A percentile compares a stretch with the other conserved stretches of the same genome.
Evolutionary conservation across 1,284 basidiomycete species (phyloP).

Genomic region (Xanthoconium separans): DNA sequence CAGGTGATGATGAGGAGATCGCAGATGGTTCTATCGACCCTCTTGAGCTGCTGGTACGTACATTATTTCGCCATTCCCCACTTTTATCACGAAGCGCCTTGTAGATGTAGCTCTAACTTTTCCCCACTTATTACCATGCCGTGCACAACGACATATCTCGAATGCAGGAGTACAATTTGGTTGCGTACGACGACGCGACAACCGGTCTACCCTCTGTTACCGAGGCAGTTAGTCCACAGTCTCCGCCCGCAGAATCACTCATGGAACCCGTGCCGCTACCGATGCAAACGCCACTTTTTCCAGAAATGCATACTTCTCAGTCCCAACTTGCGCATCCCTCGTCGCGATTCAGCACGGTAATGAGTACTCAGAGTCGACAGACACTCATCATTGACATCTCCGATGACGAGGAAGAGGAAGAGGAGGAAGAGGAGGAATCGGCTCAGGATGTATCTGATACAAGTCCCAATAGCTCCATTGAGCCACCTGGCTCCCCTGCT

Average conservation of each 20-base stretch:
- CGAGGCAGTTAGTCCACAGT: neutral
- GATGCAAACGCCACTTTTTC: neutral
- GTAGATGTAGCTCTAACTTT: constrained; percentile 36
- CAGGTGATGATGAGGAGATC: constrained; percentile 14
- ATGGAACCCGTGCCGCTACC: neutral
- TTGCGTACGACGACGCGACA: constrained; percentile 6
- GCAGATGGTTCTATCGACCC: constrained; percentile 9
- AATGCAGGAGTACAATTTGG: constrained; percentile 20
- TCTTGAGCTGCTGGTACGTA: constrained; percentile 27
- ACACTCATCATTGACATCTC: constrained; percentile 33
- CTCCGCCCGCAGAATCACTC: constrained; percentile 2
- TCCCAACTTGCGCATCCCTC: constrained; percentile 8
- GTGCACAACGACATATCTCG: neutral
- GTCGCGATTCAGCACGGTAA: constrained; percentile 29
- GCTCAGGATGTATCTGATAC: constrained; percentile 10
- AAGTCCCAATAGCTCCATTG: neutral
- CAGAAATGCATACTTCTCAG: constrained; percentile 12
- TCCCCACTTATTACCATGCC: constrained; percentile 17
- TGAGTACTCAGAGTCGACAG: constrained; percentile 24
- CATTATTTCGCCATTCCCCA: constrained; percentile 16
- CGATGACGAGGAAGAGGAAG: constrained; percentile 30
- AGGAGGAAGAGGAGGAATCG: constrained; percentile 33
- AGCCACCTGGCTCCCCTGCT: constrained; percentile 1
- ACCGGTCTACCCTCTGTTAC: neutral
- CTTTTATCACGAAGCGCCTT: constrained; percentile 24